Evolutionary conservation across 306 rosid species (phyloP).

Genomic region (Pueraria montana): DNA sequence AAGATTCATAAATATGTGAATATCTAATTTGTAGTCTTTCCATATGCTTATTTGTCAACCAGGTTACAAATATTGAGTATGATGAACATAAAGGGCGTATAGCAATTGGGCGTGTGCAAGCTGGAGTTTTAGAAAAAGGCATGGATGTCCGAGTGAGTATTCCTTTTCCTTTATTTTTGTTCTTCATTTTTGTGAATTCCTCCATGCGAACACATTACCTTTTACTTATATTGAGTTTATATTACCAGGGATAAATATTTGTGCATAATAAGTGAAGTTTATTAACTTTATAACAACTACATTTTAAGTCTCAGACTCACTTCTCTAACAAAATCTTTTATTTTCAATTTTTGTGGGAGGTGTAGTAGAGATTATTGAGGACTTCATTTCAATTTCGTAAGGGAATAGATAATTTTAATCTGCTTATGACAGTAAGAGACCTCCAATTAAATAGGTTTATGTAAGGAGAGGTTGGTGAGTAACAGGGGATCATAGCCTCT

Average conservation of each 20-base stretch:
- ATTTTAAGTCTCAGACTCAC: slow-evolving; percentile 25
- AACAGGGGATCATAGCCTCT: background rate
- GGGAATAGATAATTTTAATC: background rate
- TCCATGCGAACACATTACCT: slow-evolving; percentile 33
- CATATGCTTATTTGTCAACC: slow-evolving; percentile 45
- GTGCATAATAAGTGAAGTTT: slow-evolving; percentile 34
- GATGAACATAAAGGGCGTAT: slow-evolving; percentile 98
- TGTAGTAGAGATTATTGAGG: slow-evolving; percentile 21
- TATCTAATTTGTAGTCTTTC: slow-evolving; percentile 19
- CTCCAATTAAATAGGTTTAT: background rate
- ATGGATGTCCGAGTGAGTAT: slow-evolving; percentile 85
- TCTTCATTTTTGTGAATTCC: slow-evolving; percentile 43
- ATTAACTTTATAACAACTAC: slow-evolving; percentile 1
- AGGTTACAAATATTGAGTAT: slow-evolving; percentile 91
- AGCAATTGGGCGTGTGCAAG: slow-evolving; percentile 98
- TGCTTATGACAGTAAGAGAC: background rate
- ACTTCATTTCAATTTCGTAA: slow-evolving; percentile 27
- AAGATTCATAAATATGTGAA: background rate
- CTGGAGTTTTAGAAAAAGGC: slow-evolving; percentile 82
- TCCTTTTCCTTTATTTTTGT: slow-evolving; percentile 43
- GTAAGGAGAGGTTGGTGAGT: background rate
- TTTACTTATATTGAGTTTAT: slow-evolving; percentile 19
- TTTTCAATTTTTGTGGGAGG: slow-evolving; percentile 4
- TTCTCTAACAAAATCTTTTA: background rate
- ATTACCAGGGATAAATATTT: slow-evolving; percentile 36